A percentile compares a stretch with the other conserved stretches of the same genome.
phyloP scores from a whole-genome alignment of 1,139 yeast species.

The Suhomyces bokatorum region DNA sequence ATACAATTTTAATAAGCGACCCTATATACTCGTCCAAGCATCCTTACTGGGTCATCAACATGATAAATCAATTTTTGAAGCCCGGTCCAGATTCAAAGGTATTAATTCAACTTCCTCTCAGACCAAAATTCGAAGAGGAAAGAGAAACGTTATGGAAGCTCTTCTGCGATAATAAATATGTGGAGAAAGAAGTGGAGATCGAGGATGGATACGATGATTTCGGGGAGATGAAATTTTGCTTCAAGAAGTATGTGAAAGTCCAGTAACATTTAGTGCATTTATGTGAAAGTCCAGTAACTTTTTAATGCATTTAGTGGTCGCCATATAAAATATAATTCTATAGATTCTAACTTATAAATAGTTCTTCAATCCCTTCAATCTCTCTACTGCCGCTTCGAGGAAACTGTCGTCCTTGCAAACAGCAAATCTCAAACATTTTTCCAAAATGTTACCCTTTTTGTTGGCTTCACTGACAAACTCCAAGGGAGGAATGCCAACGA shows the following conservation, averaged over 20 bases:
- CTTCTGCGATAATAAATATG: slow-evolving; percentile 35
- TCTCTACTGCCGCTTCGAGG: slow-evolving; percentile 76
- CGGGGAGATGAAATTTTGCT: slow-evolving; percentile 67
- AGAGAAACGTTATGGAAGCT: slow-evolving; percentile 60
- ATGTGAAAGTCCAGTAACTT: slow-evolving; percentile 5
- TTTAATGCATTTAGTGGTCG: no score
- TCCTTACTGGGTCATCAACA: slow-evolving; percentile 67
- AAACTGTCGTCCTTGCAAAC: slow-evolving; percentile 89
- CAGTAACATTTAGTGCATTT: neutral
- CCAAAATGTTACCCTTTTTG: slow-evolving; percentile 73
- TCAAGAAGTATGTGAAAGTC: slow-evolving; percentile 38
- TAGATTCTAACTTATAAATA: slow-evolving; percentile 30
- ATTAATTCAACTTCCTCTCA: slow-evolving; percentile 71
- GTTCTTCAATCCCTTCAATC: slow-evolving; percentile 68
- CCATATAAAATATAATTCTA: neutral
- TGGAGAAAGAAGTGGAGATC: slow-evolving; percentile 25
- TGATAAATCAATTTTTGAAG: slow-evolving; percentile 48
- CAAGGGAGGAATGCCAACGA: slow-evolving; percentile 94
- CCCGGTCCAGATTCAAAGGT: slow-evolving; percentile 41
- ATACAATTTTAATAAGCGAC: slow-evolving; percentile 74
- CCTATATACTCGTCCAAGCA: slow-evolving; percentile 85
- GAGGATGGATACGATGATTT: slow-evolving; percentile 84
- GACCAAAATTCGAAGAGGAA: slow-evolving; percentile 66
- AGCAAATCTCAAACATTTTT: slow-evolving; percentile 87
- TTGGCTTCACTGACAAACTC: slow-evolving; percentile 69